Evolutionary conservation across 140 eudicot species (phyloP).

Genomic region (Artemisia princeps): DNA sequence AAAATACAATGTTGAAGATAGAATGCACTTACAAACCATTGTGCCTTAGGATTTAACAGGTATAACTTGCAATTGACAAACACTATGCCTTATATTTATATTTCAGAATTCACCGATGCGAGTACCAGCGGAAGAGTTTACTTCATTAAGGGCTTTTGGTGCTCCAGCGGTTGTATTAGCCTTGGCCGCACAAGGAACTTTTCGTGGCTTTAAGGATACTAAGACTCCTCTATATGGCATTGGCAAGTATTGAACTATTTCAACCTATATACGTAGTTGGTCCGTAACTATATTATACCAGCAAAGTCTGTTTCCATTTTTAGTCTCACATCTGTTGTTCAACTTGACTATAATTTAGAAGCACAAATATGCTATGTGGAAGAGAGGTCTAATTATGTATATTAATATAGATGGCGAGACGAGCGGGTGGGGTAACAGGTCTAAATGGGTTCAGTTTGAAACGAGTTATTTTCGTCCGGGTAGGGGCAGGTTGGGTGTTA

Average conservation of each 20-base stretch:
- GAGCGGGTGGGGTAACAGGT: not conserved
- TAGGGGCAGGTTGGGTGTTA: not conserved
- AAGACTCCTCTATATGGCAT: constrained; percentile 90
- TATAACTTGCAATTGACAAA: constrained; percentile 14
- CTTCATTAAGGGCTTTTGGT: constrained; percentile 79
- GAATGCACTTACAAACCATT: not conserved
- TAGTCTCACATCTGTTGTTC: not conserved
- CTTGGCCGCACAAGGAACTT: constrained; percentile 95
- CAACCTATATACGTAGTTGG: not conserved
- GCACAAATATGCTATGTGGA: not conserved
- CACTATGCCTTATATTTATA: not conserved
- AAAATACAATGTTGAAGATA: not conserved
- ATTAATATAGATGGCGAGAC: not conserved
- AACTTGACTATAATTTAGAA: not conserved
- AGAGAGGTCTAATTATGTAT: not conserved
- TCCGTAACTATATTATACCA: not conserved
- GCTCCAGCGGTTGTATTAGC: constrained; percentile 93
- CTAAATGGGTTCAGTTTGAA: not conserved
- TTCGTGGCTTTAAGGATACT: constrained; percentile 91
- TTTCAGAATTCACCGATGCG: constrained; percentile 90
- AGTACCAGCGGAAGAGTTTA: constrained; percentile 76
- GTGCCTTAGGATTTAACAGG: not conserved
- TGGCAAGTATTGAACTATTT: constrained; percentile 51
- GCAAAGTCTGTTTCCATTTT: not conserved
- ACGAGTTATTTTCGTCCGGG: not conserved